Percentiles rank a stretch among this genome's conserved stretches.
Conservation (phyloP, 495 filamentous ascomycete species). For the Trichoderma parareesei region DNA sequence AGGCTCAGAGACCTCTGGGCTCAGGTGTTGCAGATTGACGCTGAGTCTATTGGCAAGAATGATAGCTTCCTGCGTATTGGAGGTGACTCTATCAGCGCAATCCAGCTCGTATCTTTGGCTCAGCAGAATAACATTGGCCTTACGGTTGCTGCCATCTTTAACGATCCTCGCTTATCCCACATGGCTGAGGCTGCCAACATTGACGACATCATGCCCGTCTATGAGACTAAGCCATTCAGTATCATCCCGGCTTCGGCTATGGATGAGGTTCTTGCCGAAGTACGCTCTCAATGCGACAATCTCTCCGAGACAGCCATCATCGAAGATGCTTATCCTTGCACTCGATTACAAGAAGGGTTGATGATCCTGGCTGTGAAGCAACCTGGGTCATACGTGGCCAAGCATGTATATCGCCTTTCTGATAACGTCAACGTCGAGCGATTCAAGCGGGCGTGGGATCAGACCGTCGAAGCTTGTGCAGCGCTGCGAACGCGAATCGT, state of each 20-base stretch:
- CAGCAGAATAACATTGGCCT: slow-evolving; percentile 17
- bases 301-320: neutral
- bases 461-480: slow-evolving; percentile 43
- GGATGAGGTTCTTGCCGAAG: neutral
- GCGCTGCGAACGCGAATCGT: slow-evolving; percentile 53
- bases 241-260: neutral
- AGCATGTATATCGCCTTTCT: slow-evolving; percentile 36
- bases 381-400: slow-evolving; percentile 31
- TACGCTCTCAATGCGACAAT: neutral
- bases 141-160: slow-evolving; percentile 2
- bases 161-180: slow-evolving; percentile 4
- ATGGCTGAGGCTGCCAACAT: slow-evolving; percentile 7
- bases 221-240: slow-evolving; percentile 5
- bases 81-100: slow-evolving; percentile 33
- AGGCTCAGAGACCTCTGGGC: slow-evolving; percentile 24
- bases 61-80: slow-evolving; percentile 38
- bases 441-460: slow-evolving; percentile 43
- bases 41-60: slow-evolving; percentile 16
- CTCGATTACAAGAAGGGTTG: slow-evolving; percentile 40
- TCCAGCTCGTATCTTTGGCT: slow-evolving; percentile 33
- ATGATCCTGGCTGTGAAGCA: slow-evolving; percentile 35
- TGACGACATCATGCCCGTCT: slow-evolving; percentile 22
- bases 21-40: slow-evolving; percentile 23
- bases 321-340: slow-evolving; percentile 7
- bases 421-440: slow-evolving; percentile 28